Evolutionary conservation across 164 flowering plant genomes (phyloP).

Genomic region (Dillenia turbinata): DNA sequence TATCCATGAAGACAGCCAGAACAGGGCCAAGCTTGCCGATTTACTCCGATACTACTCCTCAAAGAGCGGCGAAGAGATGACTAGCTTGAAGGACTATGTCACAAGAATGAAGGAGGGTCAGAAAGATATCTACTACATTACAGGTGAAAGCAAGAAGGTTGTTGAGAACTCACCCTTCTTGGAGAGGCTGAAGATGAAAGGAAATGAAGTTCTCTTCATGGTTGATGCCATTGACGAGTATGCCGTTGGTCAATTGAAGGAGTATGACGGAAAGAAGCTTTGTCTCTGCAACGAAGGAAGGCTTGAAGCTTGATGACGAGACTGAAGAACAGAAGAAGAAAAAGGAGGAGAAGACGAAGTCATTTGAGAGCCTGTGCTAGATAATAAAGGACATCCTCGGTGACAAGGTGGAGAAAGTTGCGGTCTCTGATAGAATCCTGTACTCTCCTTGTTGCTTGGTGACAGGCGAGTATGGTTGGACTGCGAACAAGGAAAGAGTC

Average conservation of each 20-base stretch:
- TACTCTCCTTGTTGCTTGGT: constrained; percentile 71
- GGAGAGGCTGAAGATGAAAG: constrained; percentile 59
- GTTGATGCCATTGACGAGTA: constrained; percentile 76
- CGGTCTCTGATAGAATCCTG: constrained; percentile 56
- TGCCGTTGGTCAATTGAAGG: constrained; percentile 59
- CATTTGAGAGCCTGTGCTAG: constrained; percentile 56
- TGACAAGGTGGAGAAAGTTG: constrained; percentile 60
- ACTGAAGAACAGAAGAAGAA: constrained; percentile 52
- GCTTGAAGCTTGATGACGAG: constrained; percentile 56
- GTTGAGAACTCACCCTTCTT: constrained; percentile 75
- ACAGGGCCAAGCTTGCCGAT: constrained; percentile 54
- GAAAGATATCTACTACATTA: constrained; percentile 61
- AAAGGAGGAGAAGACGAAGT: constrained; percentile 42
- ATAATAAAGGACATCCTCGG: constrained; percentile 56
- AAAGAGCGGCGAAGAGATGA: constrained; percentile 72
- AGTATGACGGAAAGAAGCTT: constrained; percentile 74
- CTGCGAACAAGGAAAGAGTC: constrained; percentile 71
- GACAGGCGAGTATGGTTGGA: constrained; percentile 73
- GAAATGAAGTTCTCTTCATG: constrained; percentile 66
- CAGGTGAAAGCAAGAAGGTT: constrained; percentile 69
- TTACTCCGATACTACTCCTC: constrained; percentile 54
- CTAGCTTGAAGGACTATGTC: constrained; percentile 68
- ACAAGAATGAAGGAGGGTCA: constrained; percentile 76
- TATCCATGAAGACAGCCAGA: constrained; percentile 58
- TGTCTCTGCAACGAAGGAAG: constrained; percentile 68